A percentile compares a stretch with the other conserved stretches of the same genome.
These are phyloP conservation scores for Colletotrichum limetticola DNA, from an alignment of 2,329 filamentous ascomycete genomes.

Conservation along the genomic window DNA sequence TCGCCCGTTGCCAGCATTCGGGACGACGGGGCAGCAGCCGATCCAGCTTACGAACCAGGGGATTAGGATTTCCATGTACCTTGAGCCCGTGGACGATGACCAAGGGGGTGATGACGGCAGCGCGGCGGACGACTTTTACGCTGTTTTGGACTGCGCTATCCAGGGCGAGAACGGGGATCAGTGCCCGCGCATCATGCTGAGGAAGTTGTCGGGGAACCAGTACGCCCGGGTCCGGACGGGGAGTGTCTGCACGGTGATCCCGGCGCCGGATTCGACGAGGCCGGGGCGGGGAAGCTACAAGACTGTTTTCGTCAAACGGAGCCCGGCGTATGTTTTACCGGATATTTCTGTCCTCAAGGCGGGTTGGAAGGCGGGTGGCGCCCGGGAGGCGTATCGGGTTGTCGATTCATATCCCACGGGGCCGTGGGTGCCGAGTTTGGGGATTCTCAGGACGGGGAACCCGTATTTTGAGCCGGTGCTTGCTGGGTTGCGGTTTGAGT, in stretches of 20 bases:
- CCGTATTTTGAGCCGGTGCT: not conserved
- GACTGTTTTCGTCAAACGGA: not conserved
- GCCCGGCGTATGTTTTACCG: not conserved
- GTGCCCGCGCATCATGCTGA: not conserved
- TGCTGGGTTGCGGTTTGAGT: not conserved
- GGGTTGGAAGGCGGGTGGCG: not conserved
- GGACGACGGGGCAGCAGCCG: constrained; percentile 1
- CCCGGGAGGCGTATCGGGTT: not conserved
- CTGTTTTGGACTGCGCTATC: not conserved
- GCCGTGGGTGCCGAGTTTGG: not conserved
- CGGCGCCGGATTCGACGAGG: constrained; percentile 2
- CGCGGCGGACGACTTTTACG: not conserved
- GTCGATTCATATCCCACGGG: not conserved
- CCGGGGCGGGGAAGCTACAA: not conserved
- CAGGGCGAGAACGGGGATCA: not conserved
- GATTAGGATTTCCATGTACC: not conserved
- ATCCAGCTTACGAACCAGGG: constrained; percentile 4
- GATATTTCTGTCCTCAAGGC: not conserved
- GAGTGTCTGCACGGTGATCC: not conserved
- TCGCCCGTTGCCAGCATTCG: not conserved
- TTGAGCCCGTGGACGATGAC: not conserved
- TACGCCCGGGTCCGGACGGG: not conserved
- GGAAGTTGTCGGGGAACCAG: not conserved
- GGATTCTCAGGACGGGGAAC: not conserved
- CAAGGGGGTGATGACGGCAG: not conserved